phyloP scores from a whole-genome alignment of 371 early-diverging fungal genomes.

The Actinomortierella wolfii region DNA sequence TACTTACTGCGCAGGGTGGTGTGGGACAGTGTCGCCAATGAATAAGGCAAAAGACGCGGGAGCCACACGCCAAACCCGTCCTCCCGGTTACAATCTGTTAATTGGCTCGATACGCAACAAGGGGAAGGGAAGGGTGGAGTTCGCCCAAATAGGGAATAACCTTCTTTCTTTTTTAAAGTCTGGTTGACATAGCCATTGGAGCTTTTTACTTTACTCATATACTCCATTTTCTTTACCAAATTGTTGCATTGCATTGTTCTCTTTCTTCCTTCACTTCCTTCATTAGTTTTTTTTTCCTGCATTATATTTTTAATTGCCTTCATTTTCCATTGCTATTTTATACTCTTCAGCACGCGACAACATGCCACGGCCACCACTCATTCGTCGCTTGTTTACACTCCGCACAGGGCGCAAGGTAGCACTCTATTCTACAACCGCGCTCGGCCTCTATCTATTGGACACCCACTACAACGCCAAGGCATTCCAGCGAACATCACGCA shows the following conservation, averaged over 20 bases:
- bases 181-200: too few species aligned
- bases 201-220: constrained; percentile 1
- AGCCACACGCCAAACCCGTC: too few species aligned
- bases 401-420: constrained; percentile 19
- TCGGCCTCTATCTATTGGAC: constrained; percentile 55
- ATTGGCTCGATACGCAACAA: too few species aligned
- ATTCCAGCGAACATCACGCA: constrained; percentile 58
- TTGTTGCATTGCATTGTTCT: neutral
- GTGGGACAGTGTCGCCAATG: too few species aligned
- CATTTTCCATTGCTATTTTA: too few species aligned
- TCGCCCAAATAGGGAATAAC: neutral
- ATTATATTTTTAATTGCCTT: too few species aligned
- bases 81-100: too few species aligned
- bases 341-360: too few species aligned
- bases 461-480: constrained; percentile 61
- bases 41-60: too few species aligned
- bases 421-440: constrained; percentile 20
- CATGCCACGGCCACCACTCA: constrained; percentile 13
- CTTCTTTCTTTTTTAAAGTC: neutral
- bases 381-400: constrained; percentile 26
- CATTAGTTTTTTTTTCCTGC: neutral
- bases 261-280: neutral
- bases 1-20: too few species aligned
- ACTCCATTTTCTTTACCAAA: neutral
- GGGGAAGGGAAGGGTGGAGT: too few species aligned